phyloP scores from a whole-genome alignment of 1,284 basidiomycete species.

The Marasmius oreades region DNA sequence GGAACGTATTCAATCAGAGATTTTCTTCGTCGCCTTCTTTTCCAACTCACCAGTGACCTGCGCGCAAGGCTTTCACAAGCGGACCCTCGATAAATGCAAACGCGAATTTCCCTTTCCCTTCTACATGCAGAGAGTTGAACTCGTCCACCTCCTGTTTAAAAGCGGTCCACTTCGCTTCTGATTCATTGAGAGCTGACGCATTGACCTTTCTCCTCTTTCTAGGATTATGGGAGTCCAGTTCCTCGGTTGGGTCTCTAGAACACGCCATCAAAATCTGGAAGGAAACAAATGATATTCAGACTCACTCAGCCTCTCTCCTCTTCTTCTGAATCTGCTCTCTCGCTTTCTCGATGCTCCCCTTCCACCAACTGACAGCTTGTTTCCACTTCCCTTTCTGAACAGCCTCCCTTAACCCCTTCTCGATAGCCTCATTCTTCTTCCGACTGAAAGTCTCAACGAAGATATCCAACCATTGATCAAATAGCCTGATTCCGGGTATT shows the following conservation, averaged over 20 bases:
- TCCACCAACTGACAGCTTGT: conserved; percentile 82
- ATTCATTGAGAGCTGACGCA: conserved; percentile 37
- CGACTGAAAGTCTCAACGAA: conserved; percentile 90
- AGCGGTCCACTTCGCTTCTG: conserved; percentile 63
- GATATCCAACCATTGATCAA: conserved; percentile 77
- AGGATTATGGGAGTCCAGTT: conserved; percentile 41
- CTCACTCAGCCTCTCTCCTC: conserved; percentile 42
- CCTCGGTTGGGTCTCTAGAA: conserved; percentile 10
- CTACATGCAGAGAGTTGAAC: conserved; percentile 86
- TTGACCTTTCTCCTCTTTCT: conserved; percentile 76
- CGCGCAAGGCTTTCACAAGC: conserved; percentile 85
- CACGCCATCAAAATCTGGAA: not conserved
- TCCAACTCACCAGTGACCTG: conserved; percentile 81
- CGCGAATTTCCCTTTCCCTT: conserved; percentile 83
- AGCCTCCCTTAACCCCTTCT: conserved; percentile 82
- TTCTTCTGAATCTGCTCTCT: conserved; percentile 55
- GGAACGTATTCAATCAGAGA: not conserved
- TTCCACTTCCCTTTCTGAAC: conserved; percentile 86
- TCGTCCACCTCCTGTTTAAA: conserved; percentile 74
- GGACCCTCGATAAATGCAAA: conserved; percentile 98
- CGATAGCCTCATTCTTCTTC: conserved; percentile 87
- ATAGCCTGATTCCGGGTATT: conserved; percentile 72
- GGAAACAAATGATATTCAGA: conserved; percentile 9
- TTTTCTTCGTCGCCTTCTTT: not conserved
- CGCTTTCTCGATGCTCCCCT: conserved; percentile 71